phyloP scores from a whole-genome alignment of 106 monocot genomes.

The Agapanthus africanus region DNA sequence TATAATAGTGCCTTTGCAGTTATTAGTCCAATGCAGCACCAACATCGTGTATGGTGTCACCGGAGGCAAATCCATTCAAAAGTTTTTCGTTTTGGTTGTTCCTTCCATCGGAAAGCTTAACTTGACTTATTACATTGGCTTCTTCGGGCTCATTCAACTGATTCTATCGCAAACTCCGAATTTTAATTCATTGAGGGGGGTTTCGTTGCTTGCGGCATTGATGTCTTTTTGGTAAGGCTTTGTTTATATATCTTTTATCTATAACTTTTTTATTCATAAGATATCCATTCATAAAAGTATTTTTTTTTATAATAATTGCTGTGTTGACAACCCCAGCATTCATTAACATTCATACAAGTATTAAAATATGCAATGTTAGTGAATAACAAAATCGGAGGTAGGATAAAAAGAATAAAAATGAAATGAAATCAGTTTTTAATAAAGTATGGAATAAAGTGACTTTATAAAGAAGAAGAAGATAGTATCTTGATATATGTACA shows the following conservation, averaged over 20 bases:
- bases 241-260: not conserved
- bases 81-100: slow-evolving; percentile 4
- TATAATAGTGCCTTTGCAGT: slow-evolving; percentile 4
- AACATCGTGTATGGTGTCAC: slow-evolving; percentile 12
- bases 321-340: too few species aligned
- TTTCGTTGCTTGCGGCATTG: slow-evolving; percentile 5
- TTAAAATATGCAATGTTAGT: too few species aligned
- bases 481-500: too few species aligned
- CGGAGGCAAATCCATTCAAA: slow-evolving; percentile 6
- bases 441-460: too few species aligned
- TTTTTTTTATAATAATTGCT: too few species aligned
- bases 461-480: too few species aligned
- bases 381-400: too few species aligned
- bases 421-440: too few species aligned
- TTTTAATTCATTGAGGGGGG: slow-evolving; percentile 9
- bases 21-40: not conserved
- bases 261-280: too few species aligned
- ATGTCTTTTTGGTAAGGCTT: slow-evolving; percentile 14
- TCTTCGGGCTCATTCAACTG: not conserved
- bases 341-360: too few species aligned
- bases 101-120: not conserved
- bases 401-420: too few species aligned
- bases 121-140: slow-evolving; percentile 1
- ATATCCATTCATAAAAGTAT: too few species aligned
- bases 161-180: slow-evolving; percentile 8